phyloP scores from a whole-genome alignment of 75 land plant species.

The Pinus taeda region DNA sequence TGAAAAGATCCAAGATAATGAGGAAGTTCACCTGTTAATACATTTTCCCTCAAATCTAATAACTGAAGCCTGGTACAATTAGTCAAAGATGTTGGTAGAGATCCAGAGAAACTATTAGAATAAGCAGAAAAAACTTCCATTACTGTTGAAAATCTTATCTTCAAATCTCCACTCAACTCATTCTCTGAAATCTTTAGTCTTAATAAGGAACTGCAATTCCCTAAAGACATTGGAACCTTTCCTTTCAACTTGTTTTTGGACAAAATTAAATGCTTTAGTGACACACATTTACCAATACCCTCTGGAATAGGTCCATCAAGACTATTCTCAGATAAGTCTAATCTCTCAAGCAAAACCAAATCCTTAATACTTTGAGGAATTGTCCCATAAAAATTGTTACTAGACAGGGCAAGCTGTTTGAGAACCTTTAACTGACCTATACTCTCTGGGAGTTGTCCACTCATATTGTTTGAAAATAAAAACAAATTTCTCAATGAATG shows the following conservation, averaged over 20 bases:
- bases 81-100: no score
- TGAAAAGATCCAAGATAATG: no score
- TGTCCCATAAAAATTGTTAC: constrained; percentile 21
- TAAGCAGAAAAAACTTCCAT: no score
- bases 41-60: no score
- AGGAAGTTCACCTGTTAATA: no score
- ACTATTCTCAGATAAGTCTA: constrained; percentile 33
- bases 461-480: constrained; percentile 24
- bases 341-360: constrained; percentile 13
- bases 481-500: constrained; percentile 14
- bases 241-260: constrained; percentile 39
- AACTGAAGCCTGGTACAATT: no score
- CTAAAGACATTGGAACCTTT: constrained; percentile 29
- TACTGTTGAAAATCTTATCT: no score
- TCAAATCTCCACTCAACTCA: no score
- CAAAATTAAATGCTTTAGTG: constrained; percentile 19
- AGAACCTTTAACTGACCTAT: constrained; percentile 35
- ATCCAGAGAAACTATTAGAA: no score
- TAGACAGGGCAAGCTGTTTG: constrained; percentile 20
- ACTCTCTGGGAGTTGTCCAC: constrained; percentile 32
- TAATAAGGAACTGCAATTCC: constrained; percentile 11
- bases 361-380: constrained; percentile 20
- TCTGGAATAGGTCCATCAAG: constrained; percentile 53
- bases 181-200: no score
- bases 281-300: constrained; percentile 40